Conservation (phyloP, 1,284 basidiomycete genomes). For the Heliocybe sulcata region DNA sequence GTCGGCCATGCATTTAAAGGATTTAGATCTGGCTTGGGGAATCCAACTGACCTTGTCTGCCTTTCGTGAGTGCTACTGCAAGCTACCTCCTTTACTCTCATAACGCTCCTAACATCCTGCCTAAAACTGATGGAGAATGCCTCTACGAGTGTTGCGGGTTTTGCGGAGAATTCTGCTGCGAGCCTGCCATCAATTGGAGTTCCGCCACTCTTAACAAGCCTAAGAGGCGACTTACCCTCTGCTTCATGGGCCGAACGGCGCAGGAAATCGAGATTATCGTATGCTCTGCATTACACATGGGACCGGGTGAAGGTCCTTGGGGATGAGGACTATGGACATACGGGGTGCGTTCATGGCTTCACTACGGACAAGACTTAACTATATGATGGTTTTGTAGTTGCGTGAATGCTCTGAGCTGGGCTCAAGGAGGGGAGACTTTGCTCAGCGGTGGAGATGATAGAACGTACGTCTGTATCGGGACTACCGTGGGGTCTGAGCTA, state of each 20-base stretch:
- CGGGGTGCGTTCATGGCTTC: constrained; percentile 36
- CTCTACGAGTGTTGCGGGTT: neutral
- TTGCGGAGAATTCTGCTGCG: neutral
- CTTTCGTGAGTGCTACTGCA: no score
- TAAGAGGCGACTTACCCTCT: neutral
- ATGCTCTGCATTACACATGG: constrained; percentile 20
- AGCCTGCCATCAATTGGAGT: no score
- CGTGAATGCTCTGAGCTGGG: constrained; percentile 85
- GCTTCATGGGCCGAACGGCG: constrained; percentile 5
- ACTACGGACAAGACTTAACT: neutral
- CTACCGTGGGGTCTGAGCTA: neutral
- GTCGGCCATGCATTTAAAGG: no score
- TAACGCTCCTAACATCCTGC: no score
- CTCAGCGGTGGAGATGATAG: constrained; percentile 82
- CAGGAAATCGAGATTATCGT: constrained; percentile 5
- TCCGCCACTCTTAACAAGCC: neutral
- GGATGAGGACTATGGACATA: constrained; percentile 46
- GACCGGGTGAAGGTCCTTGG: constrained; percentile 63
- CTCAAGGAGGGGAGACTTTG: constrained; percentile 63
- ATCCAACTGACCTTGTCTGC: no score
- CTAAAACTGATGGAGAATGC: neutral
- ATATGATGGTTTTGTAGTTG: constrained; percentile 37
- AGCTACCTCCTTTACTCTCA: no score
- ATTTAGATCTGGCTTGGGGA: no score
- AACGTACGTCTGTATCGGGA: constrained; percentile 41